Evolutionary conservation across 2,329 filamentous ascomycete species (phyloP), one percentile per base, ranked within the genome.

Genomic region (Alternaria angustiovoidea): DNA sequence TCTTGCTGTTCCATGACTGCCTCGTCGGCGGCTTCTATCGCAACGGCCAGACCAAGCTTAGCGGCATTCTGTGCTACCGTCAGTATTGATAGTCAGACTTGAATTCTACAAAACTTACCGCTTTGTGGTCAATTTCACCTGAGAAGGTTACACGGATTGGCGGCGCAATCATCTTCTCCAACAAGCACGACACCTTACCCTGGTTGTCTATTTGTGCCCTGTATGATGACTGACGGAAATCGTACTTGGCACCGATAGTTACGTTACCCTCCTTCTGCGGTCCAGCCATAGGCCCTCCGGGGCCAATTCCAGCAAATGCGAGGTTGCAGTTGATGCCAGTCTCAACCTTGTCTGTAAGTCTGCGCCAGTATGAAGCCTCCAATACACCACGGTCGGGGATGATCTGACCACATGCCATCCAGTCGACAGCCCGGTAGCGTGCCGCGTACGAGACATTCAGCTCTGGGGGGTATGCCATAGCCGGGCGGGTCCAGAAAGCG

Each of bases 81-180:
- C 70, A 78, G 75, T 26, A 39, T 26, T 56, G 46, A 20, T 34
- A 36, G 5, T 39, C 12, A 32, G n/a, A 30, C 14, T 9, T 16
- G 5, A 6, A 12, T n/a, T 42, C 26, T 26, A 51, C n/a, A 38
- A 38, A 18, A 85, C 92, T 79, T 87, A 97, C 95, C 85, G 94
- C 94, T 73, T 89, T 88, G 82, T 99, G 94, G 81, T 99, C 95
- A 75, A 99, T 92, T 78, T 98, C 95, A 69, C 94, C 94, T 56
- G 94, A 93, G 82, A 99, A 97, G 59, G 94, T 96, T 83, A 99
- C 88, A 79, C 90, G 91, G 60, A 99, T 93, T 28, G 94, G 91
- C 66, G 93, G 93, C 30, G 93, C 93, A 75, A 99, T 92, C 75
- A 93, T 90, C 89, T 97, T 98, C 86, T 99, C 95, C 70, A 98